Conservation (phyloP, 2,329 filamentous ascomycete genomes). For the Pestalotiopsis fici region DNA sequence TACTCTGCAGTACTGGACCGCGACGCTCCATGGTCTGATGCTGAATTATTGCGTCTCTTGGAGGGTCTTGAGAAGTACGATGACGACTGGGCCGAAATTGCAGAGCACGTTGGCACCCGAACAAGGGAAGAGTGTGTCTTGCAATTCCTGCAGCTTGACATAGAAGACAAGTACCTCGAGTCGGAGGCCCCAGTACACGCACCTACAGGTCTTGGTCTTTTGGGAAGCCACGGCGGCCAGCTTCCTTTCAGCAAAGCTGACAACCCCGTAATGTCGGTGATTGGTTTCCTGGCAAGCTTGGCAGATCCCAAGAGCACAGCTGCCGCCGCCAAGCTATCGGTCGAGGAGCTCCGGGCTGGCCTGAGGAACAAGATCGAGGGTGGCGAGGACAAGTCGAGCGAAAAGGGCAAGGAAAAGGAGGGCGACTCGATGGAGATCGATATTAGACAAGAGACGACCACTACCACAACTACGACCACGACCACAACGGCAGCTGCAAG, state of each 20-base stretch:
- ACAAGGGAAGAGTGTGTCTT: constrained; percentile 95
- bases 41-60: constrained; percentile 83
- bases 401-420: constrained; percentile 61
- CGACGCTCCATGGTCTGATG: constrained; percentile 88
- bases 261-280: constrained; percentile 95
- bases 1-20: constrained; percentile 79
- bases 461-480: constrained; percentile 48
- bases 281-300: constrained; percentile 89
- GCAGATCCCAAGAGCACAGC: constrained; percentile 89
- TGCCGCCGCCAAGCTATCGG: constrained; percentile 84
- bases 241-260: constrained; percentile 90
- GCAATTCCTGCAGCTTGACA: constrained; percentile 94
- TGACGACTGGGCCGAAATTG: constrained; percentile 92
- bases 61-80: constrained; percentile 92
- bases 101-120: constrained; percentile 87
- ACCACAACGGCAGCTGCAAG: constrained; percentile 62
- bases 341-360: constrained; percentile 80
- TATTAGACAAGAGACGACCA: constrained; percentile 52
- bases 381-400: constrained; percentile 47
- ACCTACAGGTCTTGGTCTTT: constrained; percentile 61
- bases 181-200: constrained; percentile 62
- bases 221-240: constrained; percentile 75
- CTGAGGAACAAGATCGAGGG: constrained; percentile 77
- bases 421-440: constrained; percentile 67
- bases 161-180: constrained; percentile 96